Conservation (phyloP, 2,329 filamentous ascomycete species). For the Curvularia verruculosa region DNA sequence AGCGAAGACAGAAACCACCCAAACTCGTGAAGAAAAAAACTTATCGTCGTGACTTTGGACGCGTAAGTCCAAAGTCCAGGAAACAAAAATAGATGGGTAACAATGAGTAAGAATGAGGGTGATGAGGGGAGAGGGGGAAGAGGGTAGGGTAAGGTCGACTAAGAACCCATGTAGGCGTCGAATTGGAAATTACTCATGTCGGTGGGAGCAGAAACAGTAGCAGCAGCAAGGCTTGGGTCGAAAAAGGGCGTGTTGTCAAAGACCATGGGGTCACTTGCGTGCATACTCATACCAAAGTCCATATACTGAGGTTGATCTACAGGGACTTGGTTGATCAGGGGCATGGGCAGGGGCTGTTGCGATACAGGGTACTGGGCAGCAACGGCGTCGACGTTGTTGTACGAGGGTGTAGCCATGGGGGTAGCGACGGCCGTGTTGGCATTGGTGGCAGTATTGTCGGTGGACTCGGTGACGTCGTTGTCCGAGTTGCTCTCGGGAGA, state of each 20-base stretch:
- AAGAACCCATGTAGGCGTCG: slow-evolving; percentile 32
- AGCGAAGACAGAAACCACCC: background rate
- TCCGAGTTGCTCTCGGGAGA: slow-evolving; percentile 36
- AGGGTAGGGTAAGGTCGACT: background rate
- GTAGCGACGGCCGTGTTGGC: background rate
- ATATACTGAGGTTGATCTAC: slow-evolving; percentile 24
- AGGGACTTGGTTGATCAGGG: slow-evolving; percentile 16
- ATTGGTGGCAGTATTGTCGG: slow-evolving; percentile 6
- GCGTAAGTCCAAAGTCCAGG: no score
- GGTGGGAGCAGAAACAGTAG: background rate
- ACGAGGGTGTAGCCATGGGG: background rate
- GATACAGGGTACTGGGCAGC: slow-evolving; percentile 16
- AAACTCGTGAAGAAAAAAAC: background rate
- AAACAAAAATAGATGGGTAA: no score
- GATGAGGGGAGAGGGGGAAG: background rate
- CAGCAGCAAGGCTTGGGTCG: slow-evolving; percentile 18
- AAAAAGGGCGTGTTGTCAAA: slow-evolving; percentile 29
- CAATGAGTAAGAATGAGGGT: background rate
- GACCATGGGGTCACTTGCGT: slow-evolving; percentile 28
- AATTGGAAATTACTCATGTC: slow-evolving; percentile 36
- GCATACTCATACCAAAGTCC: slow-evolving; percentile 32
- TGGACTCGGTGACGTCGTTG: slow-evolving; percentile 23
- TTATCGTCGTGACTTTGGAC: no score
- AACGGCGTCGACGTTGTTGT: background rate
- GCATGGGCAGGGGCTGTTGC: slow-evolving; percentile 19